A percentile compares a stretch with the other conserved stretches of the same genome.
Evolutionary conservation across 805 yeast species (phyloP).

Genomic region (Myxozyma monticola): DNA sequence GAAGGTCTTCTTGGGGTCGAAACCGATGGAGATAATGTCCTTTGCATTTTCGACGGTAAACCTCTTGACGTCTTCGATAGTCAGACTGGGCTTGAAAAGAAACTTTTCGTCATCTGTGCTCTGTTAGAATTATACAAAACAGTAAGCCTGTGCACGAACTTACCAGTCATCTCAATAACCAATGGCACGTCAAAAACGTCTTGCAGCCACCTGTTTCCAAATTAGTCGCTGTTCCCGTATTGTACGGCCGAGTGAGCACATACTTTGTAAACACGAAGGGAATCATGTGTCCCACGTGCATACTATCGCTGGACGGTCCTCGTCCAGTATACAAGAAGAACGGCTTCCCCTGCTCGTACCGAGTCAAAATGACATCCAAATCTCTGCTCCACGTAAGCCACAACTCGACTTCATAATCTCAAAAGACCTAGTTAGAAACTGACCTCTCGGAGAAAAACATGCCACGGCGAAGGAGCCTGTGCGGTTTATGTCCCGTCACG

Average conservation of each 20-base stretch:
- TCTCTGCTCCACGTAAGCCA: constrained; percentile 32
- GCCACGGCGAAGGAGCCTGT: constrained; percentile 85
- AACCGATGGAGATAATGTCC: constrained; percentile 92
- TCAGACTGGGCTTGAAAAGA: constrained; percentile 84
- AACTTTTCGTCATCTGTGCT: constrained; percentile 97
- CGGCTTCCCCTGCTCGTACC: constrained; percentile 92
- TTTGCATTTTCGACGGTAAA: constrained; percentile 82
- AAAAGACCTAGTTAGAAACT: not conserved
- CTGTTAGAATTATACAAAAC: not conserved
- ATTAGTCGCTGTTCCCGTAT: too few relatives aligned
- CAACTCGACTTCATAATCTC: not conserved
- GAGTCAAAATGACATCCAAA: constrained; percentile 64
- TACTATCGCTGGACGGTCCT: constrained; percentile 91
- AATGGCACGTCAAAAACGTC: constrained; percentile 96
- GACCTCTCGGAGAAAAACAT: constrained; percentile 84
- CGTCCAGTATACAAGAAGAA: constrained; percentile 96
- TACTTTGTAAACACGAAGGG: constrained; percentile 88
- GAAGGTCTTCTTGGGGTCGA: constrained; percentile 91
- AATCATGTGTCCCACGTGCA: constrained; percentile 96
- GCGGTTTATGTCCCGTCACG: constrained; percentile 90
- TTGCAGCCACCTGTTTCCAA: constrained; percentile 70
- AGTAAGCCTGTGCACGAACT: not conserved
- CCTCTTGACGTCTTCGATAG: constrained; percentile 80
- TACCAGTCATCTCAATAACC: constrained; percentile 63
- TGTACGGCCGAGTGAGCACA: too few relatives aligned